Base-by-base conservation (phyloP, 768 basidiomycete species). In the Vararia minispora region DNA sequence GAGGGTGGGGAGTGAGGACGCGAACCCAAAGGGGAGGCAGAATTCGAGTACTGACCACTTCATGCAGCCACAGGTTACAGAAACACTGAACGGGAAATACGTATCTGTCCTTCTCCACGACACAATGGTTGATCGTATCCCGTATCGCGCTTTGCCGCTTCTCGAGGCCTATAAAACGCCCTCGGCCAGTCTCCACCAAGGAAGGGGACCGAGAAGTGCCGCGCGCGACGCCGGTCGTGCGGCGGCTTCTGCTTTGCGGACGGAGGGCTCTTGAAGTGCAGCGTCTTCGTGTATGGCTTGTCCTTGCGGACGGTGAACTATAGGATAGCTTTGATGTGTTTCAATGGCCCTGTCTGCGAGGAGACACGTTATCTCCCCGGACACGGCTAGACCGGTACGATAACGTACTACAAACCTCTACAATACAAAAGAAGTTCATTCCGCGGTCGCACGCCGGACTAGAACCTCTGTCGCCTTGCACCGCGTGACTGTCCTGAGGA, bases 391-490 rank as follows among this genome's bases (percentile, higher is more conserved):
- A n/a, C n/a, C n/a, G n/a, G n/a, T n/a, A n/a, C n/a, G n/a, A n/a
- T n/a, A 31, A 54, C 68, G 26, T 52, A 74, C 74, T 74, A 44
- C 72, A 76, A 29, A 76, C 72, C 63, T 77, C 75, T 77, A 25
- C 22, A 35, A 3, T 30, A 12, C 7, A 17, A 28, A 24, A 21
- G 20, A 18, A 4, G n/a, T 5, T 23, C 35, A 21, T 17, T 11
- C 10, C n/a, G 12, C 3, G 22, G 36, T 26, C n/a, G 5, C 3
- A 28, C 25, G 11, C 14, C n/a, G 12, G 17, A 53, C 68, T n/a
- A n/a, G 41, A 40, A 72, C 75, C 76, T 53, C 76, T 76, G 49
- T 77, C 76, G 6, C 76, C 76, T 56, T 77, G 76, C 8, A 70
- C 74, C 3, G 75, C 76, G 52, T 78, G 76, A 4, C 76, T 76